Evolutionary conservation across 768 basidiomycete species (phyloP), one percentile per base, ranked within the genome.

Genomic region (Collybiopsis luxurians): DNA sequence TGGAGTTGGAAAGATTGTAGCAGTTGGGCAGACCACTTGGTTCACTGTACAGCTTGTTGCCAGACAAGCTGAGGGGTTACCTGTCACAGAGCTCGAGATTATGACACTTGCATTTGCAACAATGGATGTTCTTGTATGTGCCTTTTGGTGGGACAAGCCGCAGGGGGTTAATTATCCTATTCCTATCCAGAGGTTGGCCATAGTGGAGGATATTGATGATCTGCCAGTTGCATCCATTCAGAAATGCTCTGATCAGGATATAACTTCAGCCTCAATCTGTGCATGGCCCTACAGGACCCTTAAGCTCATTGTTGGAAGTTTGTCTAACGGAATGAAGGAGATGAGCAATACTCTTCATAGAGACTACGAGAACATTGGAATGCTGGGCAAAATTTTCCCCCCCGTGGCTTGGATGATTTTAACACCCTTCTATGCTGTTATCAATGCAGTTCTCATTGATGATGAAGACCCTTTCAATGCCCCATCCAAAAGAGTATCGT

Each of bases 71-170:
- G 17, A 50, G 27, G 34, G 38, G 6, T 36, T 57, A n/a, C 21
- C 30, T 6, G 39, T 42, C 38, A 62, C 64, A 27, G 38, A 59
- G 60, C 57, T 66, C 30, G 63, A 66, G 53, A 53, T 57, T 38
- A 47, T 47, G 42, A 62, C 61, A 9, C 26, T 58, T 23, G 56
- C 61, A 3, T 61, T 59, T 58, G 53, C 56, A 0, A 27, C 61
- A 5, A 54, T 71, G 31, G 71, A 68, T 44, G 38, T 62, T 13
- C 43, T 65, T 36, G 67, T 62, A 27, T 74, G 74, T 50, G 50
- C 58, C 43, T 59, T 68, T 42, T 74, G 73, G 73, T 72, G 70
- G 71, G 57, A 72, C 45, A 75, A 75, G 50, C 73, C 73, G 10
- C 60, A 65, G n/a, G 63, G 69, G 17, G 40, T 17, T 17, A 17